Evolutionary conservation across 2,329 filamentous ascomycete species (phyloP).

Genomic region (Zasmidium angulare): DNA sequence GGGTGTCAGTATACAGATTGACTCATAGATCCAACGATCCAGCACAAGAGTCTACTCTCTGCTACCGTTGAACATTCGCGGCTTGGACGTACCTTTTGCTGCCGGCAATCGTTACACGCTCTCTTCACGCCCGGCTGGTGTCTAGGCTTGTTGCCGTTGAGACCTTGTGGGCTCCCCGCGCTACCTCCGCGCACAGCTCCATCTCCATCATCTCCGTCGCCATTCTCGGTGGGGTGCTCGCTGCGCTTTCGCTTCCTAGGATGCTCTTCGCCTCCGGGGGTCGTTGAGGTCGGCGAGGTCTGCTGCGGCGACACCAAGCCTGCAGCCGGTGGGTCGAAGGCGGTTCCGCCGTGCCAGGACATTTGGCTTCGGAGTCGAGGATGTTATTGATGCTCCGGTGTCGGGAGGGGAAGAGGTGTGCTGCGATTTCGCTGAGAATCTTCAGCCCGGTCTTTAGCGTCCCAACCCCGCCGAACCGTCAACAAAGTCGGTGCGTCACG

Average conservation of each 20-base stretch:
- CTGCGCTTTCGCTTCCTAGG: slow-evolving; percentile 25
- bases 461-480: too few relatives aligned
- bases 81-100: slow-evolving; percentile 69
- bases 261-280: slow-evolving; percentile 9
- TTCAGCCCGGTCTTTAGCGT: too few relatives aligned
- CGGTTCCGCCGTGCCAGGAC: slow-evolving; percentile 26
- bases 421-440: slow-evolving; percentile 4
- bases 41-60: too few relatives aligned
- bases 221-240: slow-evolving; percentile 14
- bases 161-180: slow-evolving; percentile 18
- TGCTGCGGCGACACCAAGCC: slow-evolving; percentile 20
- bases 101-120: slow-evolving; percentile 80
- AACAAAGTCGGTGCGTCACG: too few relatives aligned
- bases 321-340: slow-evolving; percentile 24
- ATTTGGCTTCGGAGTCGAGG: slow-evolving; percentile 16
- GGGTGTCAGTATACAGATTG: slow-evolving; percentile 13
- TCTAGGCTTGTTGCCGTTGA: slow-evolving; percentile 24
- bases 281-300: slow-evolving; percentile 17
- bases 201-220: slow-evolving; percentile 15
- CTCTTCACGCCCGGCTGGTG: slow-evolving; percentile 61
- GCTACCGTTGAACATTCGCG: too few relatives aligned
- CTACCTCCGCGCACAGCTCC: slow-evolving; percentile 16
- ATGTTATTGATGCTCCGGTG: slow-evolving; percentile 5
- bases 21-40: background rate
- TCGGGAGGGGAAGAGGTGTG: slow-evolving; percentile 10